Base-by-base conservation (phyloP, 768 basidiomycete species). In the Boletus sp. region DNA sequence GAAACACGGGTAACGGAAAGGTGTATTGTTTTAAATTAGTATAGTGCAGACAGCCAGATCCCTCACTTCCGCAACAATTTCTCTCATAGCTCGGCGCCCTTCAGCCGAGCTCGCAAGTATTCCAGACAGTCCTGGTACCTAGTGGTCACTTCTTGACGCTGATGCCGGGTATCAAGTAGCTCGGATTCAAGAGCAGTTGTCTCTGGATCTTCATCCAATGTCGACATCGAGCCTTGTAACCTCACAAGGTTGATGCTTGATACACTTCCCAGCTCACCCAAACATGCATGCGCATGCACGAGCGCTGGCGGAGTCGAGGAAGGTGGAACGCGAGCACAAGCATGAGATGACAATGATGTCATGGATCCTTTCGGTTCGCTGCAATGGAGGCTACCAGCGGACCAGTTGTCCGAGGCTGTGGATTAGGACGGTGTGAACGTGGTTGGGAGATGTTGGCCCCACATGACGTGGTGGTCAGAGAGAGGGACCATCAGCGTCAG, bases 71-170 rank as follows among this genome's bases (percentile, higher is more conserved):
- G 83, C 76, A 88, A 62, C 63, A 93, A 72, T 70, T 90, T 90
- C 76, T 93, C 92, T 60, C 88, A 88, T 65, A 93, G 69, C 73
- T 92, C 87, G 2, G 90, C 91, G 18, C 88, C 87, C 73, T 91
- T 92, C 67, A 93, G 68, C 73, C 88, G 87, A 37, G 91, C 91
- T 36, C 87, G 82, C 63, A 93, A 74, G 67, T 89, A 93, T 60
- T 91, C 90, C 66, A 93, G 69, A 47, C 90, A 83, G 35, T 81
- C 81, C 54, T 89, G 85, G 64, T 93, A 93, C 62, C 90, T 81
- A 60, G 74, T 76, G 35, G 79, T 80, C 32, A 93, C 88, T 64
- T 91, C 90, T 53, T 82, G 84, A 37, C 88, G 76, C 59, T 88
- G 78, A 58, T 81, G 70, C 53, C 86, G 81, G 55, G 92, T 85